phyloP scores from a whole-genome alignment of 2,329 filamentous ascomycete genomes.

The Fonsecaea erecta region DNA sequence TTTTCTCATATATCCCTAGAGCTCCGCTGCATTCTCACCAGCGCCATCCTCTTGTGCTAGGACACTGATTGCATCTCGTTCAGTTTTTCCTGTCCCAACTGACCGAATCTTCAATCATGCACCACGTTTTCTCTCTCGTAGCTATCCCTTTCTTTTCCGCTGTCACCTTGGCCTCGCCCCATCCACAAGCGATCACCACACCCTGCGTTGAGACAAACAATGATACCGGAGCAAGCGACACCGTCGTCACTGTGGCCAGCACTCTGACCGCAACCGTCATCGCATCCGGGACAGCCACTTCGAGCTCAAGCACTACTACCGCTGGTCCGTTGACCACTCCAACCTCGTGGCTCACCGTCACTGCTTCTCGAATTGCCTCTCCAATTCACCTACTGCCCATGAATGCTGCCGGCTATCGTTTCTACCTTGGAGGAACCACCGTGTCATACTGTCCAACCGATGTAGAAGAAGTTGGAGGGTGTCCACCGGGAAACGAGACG shows the following conservation, averaged over 20 bases:
- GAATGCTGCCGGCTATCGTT: slow-evolving; percentile 54
- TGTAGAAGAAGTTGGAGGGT: slow-evolving; percentile 43
- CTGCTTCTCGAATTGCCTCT: slow-evolving; percentile 52
- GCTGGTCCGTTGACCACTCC: slow-evolving; percentile 22
- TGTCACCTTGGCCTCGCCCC: slow-evolving; percentile 11
- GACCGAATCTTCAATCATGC: slow-evolving; percentile 9
- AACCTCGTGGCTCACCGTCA: slow-evolving; percentile 48
- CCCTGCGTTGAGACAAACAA: not conserved
- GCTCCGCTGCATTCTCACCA: not conserved
- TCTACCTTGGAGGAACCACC: slow-evolving; percentile 56
- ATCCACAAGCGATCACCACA: not conserved
- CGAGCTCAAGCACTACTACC: slow-evolving; percentile 20
- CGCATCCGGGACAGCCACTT: slow-evolving; percentile 19
- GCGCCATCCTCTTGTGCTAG: not conserved
- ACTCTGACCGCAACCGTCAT: slow-evolving; percentile 16
- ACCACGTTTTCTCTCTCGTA: not conserved
- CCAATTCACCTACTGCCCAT: slow-evolving; percentile 56
- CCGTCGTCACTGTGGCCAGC: slow-evolving; percentile 18
- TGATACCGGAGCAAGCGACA: not conserved
- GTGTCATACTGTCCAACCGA: slow-evolving; percentile 56
- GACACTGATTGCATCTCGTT: not conserved
- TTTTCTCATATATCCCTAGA: not conserved
- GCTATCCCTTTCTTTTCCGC: slow-evolving; percentile 8
- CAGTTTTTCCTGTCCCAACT: slow-evolving; percentile 1
- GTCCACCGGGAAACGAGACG: slow-evolving; percentile 55